Evolutionary conservation across 169 alveolate genomes (phyloP).

Genomic region (Plasmodium blacklocki): DNA sequence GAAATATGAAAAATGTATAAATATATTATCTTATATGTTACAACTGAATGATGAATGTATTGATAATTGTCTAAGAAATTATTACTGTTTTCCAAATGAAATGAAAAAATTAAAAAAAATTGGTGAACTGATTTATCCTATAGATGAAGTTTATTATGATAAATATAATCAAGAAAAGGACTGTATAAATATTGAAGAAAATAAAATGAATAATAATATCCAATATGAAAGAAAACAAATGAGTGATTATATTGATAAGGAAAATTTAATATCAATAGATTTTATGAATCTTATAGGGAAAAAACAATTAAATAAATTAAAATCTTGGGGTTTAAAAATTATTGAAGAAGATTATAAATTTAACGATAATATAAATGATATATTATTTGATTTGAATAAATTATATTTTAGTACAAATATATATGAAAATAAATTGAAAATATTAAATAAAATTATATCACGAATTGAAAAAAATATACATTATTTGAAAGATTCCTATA

Average conservation of each 20-base stretch:
- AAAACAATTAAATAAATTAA: constrained; percentile 26
- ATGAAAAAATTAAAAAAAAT: constrained; percentile 23
- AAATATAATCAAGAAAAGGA: background rate
- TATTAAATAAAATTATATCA: constrained; percentile 40
- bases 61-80: background rate
- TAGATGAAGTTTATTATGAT: constrained; percentile 11
- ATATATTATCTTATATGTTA: constrained; percentile 24
- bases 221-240: background rate
- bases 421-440: constrained; percentile 38
- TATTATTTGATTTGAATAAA: constrained; percentile 53
- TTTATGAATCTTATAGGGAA: constrained; percentile 16
- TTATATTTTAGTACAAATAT: constrained; percentile 23
- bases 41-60: constrained; percentile 8
- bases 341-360: constrained; percentile 44
- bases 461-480: constrained; percentile 49
- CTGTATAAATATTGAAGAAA: background rate
- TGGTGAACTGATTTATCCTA: constrained; percentile 14
- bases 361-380: constrained; percentile 57
- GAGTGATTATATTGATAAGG: constrained; percentile 14
- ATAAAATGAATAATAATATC: background rate
- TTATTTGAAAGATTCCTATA: constrained; percentile 31
- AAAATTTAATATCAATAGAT: constrained; percentile 24
- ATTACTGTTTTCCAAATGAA: constrained; percentile 60
- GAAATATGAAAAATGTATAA: constrained; percentile 23
- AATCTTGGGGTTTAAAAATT: constrained; percentile 17